Evolutionary conservation across 345 rosid species (phyloP), one percentile per base, ranked within the genome.

Genomic region (Pugionium dolabratum): DNA sequence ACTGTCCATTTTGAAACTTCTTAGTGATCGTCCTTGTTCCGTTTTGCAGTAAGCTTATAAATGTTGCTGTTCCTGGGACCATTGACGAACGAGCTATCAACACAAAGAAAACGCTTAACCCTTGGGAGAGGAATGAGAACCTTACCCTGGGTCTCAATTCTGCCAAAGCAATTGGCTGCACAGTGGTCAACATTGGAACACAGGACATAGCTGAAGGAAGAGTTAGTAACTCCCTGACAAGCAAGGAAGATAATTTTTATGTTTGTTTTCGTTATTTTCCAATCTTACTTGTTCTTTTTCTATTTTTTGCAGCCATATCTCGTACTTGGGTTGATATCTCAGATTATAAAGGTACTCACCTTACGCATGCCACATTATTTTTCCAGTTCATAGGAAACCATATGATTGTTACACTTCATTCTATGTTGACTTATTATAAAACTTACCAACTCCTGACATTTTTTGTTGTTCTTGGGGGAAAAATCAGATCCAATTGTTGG

Each of bases 51-150:
- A 94, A 90, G 83, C 95, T 90, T 63, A 94, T 94, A 71, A 94
- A 94, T 79, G 78, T 94, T 66, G 99, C 99, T 5, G 97, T 90
- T 76, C 97, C 97, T 76, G 92, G 91, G 63, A 94, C 97, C 60
- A 94, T 94, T 33, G 99, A 94, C n/a, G 99, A 94, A 75, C 79
- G 99, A 64, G 99, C 99, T 66, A 85, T 94, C 61, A 94, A 94
- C 86, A 88, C 89, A 39, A 94, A 94, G 79, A 58, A 64, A 53
- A 79, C 57, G 39, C 87, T 90, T 34, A 90, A 94, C 59, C 97
- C 97, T 2, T 94, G 99, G 99, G 99, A 94, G 77, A 86, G 96
- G 77, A 94, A 94, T 78, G 99, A 94, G 75, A 94, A 94, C 61
- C 97, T 90, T 71, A 94, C 97, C 34, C 96, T 94, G 40, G 86